A percentile compares a stretch with the other conserved stretches of the same genome.
These are phyloP conservation scores for Rutstroemia sp. DNA, from an alignment of 2,329 filamentous ascomycete species.

Conservation along the genomic window DNA sequence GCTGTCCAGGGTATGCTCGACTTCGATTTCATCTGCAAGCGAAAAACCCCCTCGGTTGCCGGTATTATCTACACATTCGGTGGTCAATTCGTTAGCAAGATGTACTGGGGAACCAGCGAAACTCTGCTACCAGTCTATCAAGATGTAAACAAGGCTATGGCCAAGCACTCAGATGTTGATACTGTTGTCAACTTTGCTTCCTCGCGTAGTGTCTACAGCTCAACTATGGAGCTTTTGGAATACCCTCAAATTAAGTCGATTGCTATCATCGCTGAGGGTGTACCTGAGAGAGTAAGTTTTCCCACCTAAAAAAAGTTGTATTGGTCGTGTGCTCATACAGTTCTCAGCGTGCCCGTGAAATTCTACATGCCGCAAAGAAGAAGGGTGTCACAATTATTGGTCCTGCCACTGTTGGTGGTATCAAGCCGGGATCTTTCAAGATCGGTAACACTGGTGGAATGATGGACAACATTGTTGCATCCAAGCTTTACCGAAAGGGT, in stretches of 20 bases:
- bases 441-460: slow-evolving; percentile 99
- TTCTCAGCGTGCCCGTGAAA: slow-evolving; percentile 84
- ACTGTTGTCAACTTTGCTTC: slow-evolving; percentile 99
- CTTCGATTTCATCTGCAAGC: slow-evolving; percentile 99
- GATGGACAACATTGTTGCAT: slow-evolving; percentile 99
- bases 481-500: slow-evolving; percentile 98
- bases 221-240: slow-evolving; percentile 98
- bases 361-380: slow-evolving; percentile 91
- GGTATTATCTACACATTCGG: slow-evolving; percentile 99
- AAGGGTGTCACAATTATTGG: slow-evolving; percentile 99
- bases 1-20: slow-evolving; percentile 92
- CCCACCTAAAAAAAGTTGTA: not conserved
- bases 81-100: slow-evolving; percentile 99
- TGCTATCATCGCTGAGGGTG: slow-evolving; percentile 98
- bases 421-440: slow-evolving; percentile 99
- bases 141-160: slow-evolving; percentile 81
- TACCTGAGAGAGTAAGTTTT: slow-evolving; percentile 81
- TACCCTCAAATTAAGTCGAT: slow-evolving; percentile 96
- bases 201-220: slow-evolving; percentile 96
- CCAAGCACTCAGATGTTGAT: slow-evolving; percentile 95
- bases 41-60: slow-evolving; percentile 88
- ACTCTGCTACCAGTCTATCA: slow-evolving; percentile 98
- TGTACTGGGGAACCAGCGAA: slow-evolving; percentile 99
- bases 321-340: slow-evolving; percentile 24
- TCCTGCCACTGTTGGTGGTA: slow-evolving; percentile 95